These are phyloP conservation scores for Mortierella sp. DNA, from an alignment of 371 early-diverging fungal species.

Conservation along the genomic window DNA sequence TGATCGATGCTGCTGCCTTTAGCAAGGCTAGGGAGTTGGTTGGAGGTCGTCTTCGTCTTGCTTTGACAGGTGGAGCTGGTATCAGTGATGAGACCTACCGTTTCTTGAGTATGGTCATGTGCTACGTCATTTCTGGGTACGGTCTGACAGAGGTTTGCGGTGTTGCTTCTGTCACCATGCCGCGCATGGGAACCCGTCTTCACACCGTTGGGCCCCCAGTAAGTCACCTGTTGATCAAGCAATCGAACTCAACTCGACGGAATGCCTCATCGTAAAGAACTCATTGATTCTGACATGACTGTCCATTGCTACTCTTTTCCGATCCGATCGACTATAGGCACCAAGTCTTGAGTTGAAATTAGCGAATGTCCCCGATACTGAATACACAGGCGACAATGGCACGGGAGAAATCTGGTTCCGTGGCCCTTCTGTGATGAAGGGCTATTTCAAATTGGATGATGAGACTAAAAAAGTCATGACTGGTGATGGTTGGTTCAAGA, in stretches of 20 bases:
- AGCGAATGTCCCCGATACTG: slow-evolving; percentile 84
- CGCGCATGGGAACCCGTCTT: slow-evolving; percentile 66
- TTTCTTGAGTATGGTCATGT: slow-evolving; percentile 72
- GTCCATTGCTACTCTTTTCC: slow-evolving; percentile 48
- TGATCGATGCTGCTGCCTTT: slow-evolving; percentile 85
- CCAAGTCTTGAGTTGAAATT: slow-evolving; percentile 83
- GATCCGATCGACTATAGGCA: slow-evolving; percentile 11
- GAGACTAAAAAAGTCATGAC: slow-evolving; percentile 88
- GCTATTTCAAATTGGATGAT: slow-evolving; percentile 86
- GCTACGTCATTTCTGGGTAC: slow-evolving; percentile 70
- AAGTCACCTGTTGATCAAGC: slow-evolving; percentile 12
- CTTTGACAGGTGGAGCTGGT: slow-evolving; percentile 95
- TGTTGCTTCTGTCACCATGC: slow-evolving; percentile 63
- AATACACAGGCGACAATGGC: slow-evolving; percentile 78
- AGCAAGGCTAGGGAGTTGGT: slow-evolving; percentile 80
- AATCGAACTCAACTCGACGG: background rate
- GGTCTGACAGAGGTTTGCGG: slow-evolving; percentile 74
- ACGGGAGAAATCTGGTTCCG: slow-evolving; percentile 87
- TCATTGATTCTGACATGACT: background rate
- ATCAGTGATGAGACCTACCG: slow-evolving; percentile 87
- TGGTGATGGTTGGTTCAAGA: slow-evolving; percentile 94
- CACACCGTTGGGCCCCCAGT: slow-evolving; percentile 54
- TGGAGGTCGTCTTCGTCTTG: slow-evolving; percentile 89
- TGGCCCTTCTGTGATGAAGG: slow-evolving; percentile 91
- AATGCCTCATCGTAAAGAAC: background rate